Evolutionary conservation across 495 filamentous ascomycete genomes (phyloP).

Genomic region (Penicillium longicatenatum): DNA sequence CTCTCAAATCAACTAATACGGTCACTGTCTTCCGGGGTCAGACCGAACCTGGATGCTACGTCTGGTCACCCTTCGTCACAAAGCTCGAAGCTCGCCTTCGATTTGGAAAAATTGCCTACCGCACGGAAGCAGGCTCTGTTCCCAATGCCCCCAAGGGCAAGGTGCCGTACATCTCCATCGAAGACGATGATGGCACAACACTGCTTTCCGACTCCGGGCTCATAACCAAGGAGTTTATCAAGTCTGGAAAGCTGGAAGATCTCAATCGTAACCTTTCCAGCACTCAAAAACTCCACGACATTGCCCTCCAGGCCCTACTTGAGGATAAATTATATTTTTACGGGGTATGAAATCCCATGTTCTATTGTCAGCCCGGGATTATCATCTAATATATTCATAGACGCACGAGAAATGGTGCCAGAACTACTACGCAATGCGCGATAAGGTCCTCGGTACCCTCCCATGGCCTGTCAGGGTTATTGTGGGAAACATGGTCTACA

Average conservation of each 20-base stretch:
- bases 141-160: conserved; percentile 55
- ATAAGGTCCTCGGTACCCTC: conserved; percentile 46
- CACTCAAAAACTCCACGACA: conserved; percentile 45
- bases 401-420: conserved; percentile 49
- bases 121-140: conserved; percentile 41
- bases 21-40: conserved; percentile 55
- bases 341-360: conserved; percentile 32
- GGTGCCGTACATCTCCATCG: conserved; percentile 54
- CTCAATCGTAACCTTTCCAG: conserved; percentile 46
- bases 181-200: conserved; percentile 13
- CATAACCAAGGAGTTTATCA: conserved; percentile 50
- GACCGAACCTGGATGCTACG: conserved; percentile 38
- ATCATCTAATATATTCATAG: conserved; percentile 13
- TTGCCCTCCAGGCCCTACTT: conserved; percentile 54
- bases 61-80: conserved; percentile 66
- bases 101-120: conserved; percentile 52
- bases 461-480: conserved; percentile 55
- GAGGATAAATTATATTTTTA: conserved; percentile 65
- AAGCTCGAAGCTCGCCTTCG: conserved; percentile 68
- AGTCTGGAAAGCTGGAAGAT: conserved; percentile 43
- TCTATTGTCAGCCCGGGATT: background rate
- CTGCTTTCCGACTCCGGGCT: conserved; percentile 52
- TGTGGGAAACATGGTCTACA: conserved; percentile 55
- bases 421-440: conserved; percentile 65
- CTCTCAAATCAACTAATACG: background rate